Evolutionary conservation across 805 yeast genomes (phyloP), one percentile per base, ranked within the genome.

Genomic region (Candida qinlingensis): DNA sequence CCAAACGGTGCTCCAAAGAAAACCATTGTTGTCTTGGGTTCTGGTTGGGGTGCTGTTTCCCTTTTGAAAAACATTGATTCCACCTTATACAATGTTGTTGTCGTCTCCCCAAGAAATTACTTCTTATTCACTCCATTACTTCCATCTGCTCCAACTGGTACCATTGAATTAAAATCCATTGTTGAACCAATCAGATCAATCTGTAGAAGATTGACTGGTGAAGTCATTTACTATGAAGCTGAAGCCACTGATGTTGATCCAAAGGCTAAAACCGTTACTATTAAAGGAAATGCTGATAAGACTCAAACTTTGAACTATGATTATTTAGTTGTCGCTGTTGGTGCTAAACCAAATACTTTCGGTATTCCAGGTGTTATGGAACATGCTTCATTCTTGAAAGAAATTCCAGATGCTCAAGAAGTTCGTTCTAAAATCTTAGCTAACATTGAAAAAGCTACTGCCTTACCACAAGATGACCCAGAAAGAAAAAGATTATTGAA

Each of bases 11-110:
- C 68, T 45, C 63, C 66, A 44, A 72, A 69, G 58, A 72, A 72
- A 52, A 67, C 67, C 45, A 64, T 72, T 38, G 95, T 90, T 39
- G 81, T 77, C 64, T 80, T 79, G 62, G 94, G 94, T 49, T 82
- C 96, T 12, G 97, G 97, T 48, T 91, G 97, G 97, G 97, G 96
- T 58, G 83, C 96, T 10, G 87, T 90, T 49, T 83, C 96, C 6
- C 76, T 89, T 58, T 76, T 91, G 66, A 87, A 86, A 72, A 80
- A 83, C 65, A 77, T 91, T 63, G 97, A 91, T 66, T 83, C 96
- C 45, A 76, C 88, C 49, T 81, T 85, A 68, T 91, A 88, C 74
- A 88, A 91, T 62, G 96, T 91, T 43, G 83, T 91, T 37, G 80
- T 91, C 47, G 84, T 91, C 39, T 87, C 96, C 28, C 97, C 97